A percentile compares a stretch with the other conserved stretches of the same genome.
Evolutionary conservation across 495 filamentous ascomycete genomes (phyloP).

Genomic region (Daldinia vernicosa): DNA sequence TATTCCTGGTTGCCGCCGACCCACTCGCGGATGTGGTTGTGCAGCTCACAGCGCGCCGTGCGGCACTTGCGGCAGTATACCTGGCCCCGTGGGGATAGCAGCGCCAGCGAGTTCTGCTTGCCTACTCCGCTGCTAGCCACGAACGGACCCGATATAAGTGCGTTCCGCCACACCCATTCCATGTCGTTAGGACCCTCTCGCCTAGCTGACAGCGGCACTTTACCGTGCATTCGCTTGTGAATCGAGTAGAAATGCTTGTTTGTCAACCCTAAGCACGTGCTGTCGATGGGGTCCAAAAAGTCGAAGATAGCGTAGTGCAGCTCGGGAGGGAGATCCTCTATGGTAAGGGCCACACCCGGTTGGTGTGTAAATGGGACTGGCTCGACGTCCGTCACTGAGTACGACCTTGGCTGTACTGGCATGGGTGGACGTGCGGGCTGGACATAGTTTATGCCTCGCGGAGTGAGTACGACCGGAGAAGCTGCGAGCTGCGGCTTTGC

Average conservation of each 20-base stretch:
- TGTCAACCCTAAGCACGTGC: constrained; percentile 63
- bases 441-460: constrained; percentile 1
- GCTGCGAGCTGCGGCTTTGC: constrained; percentile 11
- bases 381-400: constrained; percentile 60
- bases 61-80: constrained; percentile 63
- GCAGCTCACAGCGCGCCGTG: constrained; percentile 61
- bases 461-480: constrained; percentile 18
- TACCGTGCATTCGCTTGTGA: constrained; percentile 59
- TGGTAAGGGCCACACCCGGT: constrained; percentile 47
- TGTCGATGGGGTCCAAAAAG: constrained; percentile 64
- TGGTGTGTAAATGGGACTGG: constrained; percentile 53
- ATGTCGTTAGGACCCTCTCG: constrained; percentile 63
- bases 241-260: constrained; percentile 60
- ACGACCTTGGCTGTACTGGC: constrained; percentile 44
- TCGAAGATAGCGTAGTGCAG: constrained; percentile 64
- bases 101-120: constrained; percentile 50
- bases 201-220: constrained; percentile 56
- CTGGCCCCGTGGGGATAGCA: constrained; percentile 55
- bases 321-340: constrained; percentile 65
- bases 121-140: constrained; percentile 38
- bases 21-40: constrained; percentile 63
- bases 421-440: constrained; percentile 14
- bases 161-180: constrained; percentile 63
- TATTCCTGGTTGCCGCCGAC: constrained; percentile 59
- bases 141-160: constrained; percentile 47